Base-by-base conservation (phyloP, 352 stramenopile species). In the Pilasporangium apinafurcum region DNA sequence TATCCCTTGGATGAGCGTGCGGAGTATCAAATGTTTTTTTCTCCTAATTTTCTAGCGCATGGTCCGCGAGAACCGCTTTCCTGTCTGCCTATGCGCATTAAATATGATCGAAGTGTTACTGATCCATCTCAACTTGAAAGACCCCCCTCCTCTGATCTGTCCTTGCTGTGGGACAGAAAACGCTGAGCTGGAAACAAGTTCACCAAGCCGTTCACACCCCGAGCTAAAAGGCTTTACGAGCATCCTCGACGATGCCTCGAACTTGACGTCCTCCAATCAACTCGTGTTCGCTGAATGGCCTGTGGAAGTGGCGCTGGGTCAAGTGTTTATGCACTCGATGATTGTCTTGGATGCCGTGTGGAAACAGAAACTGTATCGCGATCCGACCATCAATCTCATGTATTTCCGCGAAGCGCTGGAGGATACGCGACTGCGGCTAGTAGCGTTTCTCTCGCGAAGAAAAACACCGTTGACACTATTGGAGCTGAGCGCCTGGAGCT, bases 101-200 rank as follows among this genome's bases (percentile, higher is more conserved):
- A 84, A 87, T 37, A 43, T 87, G 37, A 56, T 84, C 31, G 71
- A 87, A 50, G 76, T 84, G 56, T 48, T 87, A 39, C 51, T 85
- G 30, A 73, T 74, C 27, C 74, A 84, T 37, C 58, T 87, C 20
- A 83, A 85, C 45, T 51, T 85, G 9, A 84, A 87, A 48, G 64
- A 80, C 43, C 71, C 71, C 20, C 54, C 74, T 9, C 64, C 74
- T 13, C 51, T 84, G 10, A 60, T 83, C 30, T 87, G 74, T 53
- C 74, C 71, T 3, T 87, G 74, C 45, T 84, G 74, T 32, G 71
- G 71, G 35, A 87, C 74, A n/a, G 62, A 81, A 27, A 80, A 82
- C 31, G 62, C 66, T 0, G 74, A 85, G 42, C 57, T 76, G 20
- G 68, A 84, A 41, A 76, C 64, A 2, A 75, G 64, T 4, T 59